Evolutionary conservation across 139 green algal genomes (phyloP).

Genomic region (Chlorella sp.): DNA sequence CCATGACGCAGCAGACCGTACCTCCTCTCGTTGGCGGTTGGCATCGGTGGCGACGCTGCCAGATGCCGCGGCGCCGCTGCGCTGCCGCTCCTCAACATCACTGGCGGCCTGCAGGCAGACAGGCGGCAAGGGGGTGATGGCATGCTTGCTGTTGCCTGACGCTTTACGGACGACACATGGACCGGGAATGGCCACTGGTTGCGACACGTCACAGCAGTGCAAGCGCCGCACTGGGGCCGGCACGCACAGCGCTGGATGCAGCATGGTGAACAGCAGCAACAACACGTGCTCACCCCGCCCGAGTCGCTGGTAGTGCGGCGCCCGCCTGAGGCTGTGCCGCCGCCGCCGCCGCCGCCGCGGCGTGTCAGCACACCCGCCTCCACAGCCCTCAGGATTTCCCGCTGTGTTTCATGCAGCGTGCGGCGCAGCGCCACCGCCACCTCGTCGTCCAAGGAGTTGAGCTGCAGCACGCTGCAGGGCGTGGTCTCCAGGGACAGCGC

Average conservation of each 20-base stretch:
- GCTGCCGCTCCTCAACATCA: slow-evolving; percentile 6
- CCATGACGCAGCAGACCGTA: too few relatives aligned
- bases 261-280: too few relatives aligned
- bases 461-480: slow-evolving; percentile 22
- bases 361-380: not conserved
- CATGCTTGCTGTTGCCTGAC: too few relatives aligned
- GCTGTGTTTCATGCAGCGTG: not conserved
- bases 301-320: not conserved
- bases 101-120: not conserved
- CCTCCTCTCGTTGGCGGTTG: too few relatives aligned
- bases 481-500: slow-evolving; percentile 21
- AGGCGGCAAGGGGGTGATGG: too few relatives aligned
- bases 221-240: too few relatives aligned
- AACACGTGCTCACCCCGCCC: not conserved
- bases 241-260: too few relatives aligned
- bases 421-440: not conserved
- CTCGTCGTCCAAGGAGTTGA: not conserved
- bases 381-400: not conserved
- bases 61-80: not conserved
- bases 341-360: not conserved
- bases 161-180: too few relatives aligned
- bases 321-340: not conserved
- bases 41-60: not conserved
- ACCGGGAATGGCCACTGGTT: too few relatives aligned
- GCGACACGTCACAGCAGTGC: too few relatives aligned